These are phyloP conservation scores for Tylopilus balloui DNA, from an alignment of 768 basidiomycete genomes.

Conservation along the genomic window DNA sequence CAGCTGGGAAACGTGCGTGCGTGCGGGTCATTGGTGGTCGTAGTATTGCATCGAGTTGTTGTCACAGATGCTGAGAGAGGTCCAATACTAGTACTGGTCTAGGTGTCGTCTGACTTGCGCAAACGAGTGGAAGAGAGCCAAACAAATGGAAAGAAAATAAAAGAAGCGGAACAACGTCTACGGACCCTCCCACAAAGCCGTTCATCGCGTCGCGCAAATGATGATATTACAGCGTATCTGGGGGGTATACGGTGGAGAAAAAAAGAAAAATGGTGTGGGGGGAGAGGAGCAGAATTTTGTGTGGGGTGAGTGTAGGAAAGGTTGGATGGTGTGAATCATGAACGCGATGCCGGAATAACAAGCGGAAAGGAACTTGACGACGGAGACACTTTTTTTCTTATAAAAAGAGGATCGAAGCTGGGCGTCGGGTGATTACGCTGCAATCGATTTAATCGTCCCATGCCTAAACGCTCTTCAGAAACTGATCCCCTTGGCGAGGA, in stretches of 20 bases:
- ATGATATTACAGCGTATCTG: conserved; percentile 6
- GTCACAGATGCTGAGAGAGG: too few species aligned
- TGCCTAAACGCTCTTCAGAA: conserved; percentile 8
- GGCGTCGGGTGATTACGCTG: background rate
- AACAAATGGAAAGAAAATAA: background rate
- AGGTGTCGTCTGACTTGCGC: too few species aligned
- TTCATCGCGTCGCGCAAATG: background rate
- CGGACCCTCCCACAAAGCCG: background rate
- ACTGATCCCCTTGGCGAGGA: conserved; percentile 10
- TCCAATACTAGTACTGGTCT: too few species aligned
- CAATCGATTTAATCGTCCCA: conserved; percentile 11
- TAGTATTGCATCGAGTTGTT: too few species aligned
- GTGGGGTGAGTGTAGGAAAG: background rate
- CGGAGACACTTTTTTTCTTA: background rate
- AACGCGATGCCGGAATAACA: background rate
- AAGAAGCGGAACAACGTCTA: background rate
- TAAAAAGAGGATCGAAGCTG: background rate
- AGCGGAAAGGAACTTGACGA: background rate
- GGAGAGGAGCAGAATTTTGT: background rate
- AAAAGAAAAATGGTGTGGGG: background rate
- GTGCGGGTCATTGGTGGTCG: too few species aligned
- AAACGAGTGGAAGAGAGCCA: too few species aligned
- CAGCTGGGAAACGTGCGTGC: too few species aligned
- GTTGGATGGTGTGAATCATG: too few species aligned
- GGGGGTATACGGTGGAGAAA: conserved; percentile 2